Base-by-base conservation (phyloP, 129 eudicot genomes). In the Arctium minus region DNA sequence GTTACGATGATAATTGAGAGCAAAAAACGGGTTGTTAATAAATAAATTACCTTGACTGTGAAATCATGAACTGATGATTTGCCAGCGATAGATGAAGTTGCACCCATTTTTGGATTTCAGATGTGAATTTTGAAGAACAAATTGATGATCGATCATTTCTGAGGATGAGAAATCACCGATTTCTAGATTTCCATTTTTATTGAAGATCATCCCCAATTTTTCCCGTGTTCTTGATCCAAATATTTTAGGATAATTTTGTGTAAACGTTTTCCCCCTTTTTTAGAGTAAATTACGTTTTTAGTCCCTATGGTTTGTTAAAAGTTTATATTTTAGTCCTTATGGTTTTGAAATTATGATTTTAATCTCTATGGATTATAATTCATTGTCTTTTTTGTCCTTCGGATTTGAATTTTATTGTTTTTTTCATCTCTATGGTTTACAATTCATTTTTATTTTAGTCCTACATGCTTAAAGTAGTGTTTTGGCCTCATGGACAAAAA, bases 11-110 rank as follows among this genome's bases (percentile, higher is more conserved):
- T 22, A 0, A 67, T 15, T 65, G 6, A 60, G 6, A 69, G 31
- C 27, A 22, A 46, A 32, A 64, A 37, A 56, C 0, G 15, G 8
- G 2, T 15, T 22, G 27, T 22, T 22, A 22, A 53, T 17, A 11
- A 53, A 18, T 39, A 50, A 2, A 37, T 22, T 75, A 92, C 97
- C 97, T 92, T 90, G 60, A 92, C 97, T 8, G 84, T 85, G 82
- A 92, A 92, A 76, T 92, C 93, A 81, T 90, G 90, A 72, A 92
- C 81, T 35, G 97, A 92, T 67, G 94, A 90, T 42, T 84, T 79
- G 27, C 90, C 83, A 31, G 82, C 82, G 73, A 87, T 87, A 32
- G 97, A 90, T 50, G 86, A 4, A 74, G 89, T 72, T 44, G 86
- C 85, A 56, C 97, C 97, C 97, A 92, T 92, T 60, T 44, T 83